These are phyloP conservation scores for Mortierella hygrophila DNA, from an alignment of 192 early-diverging fungal genomes.

Conservation along the genomic window DNA sequence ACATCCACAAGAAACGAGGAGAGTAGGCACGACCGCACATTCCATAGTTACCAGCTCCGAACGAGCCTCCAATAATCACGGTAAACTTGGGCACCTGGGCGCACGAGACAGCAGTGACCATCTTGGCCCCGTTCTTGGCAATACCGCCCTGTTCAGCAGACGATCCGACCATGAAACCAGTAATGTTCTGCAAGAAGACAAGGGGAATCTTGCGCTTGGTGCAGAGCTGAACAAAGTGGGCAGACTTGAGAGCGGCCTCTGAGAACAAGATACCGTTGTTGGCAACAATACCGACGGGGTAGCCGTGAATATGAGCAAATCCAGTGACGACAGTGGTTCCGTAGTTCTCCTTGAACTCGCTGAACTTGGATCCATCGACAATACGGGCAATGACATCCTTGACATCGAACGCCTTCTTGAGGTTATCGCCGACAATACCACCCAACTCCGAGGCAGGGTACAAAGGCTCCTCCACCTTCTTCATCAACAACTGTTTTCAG, in stretches of 20 bases:
- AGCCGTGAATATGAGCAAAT: slow-evolving; percentile 91
- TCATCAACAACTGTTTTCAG: slow-evolving; percentile 58
- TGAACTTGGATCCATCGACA: slow-evolving; percentile 91
- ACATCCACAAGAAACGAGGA: slow-evolving; percentile 97
- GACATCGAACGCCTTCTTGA: slow-evolving; percentile 89
- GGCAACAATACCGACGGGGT: slow-evolving; percentile 93
- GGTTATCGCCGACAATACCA: slow-evolving; percentile 95
- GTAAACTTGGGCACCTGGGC: slow-evolving; percentile 96
- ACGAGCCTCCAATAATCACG: slow-evolving; percentile 80
- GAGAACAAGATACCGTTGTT: slow-evolving; percentile 98
- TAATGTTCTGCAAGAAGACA: slow-evolving; percentile 97
- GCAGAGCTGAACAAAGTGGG: slow-evolving; percentile 96
- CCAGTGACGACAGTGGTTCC: slow-evolving; percentile 92
- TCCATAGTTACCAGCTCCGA: slow-evolving; percentile 95
- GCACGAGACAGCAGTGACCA: slow-evolving; percentile 95
- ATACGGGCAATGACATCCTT: slow-evolving; percentile 94
- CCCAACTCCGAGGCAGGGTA: slow-evolving; percentile 87
- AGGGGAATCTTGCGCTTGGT: slow-evolving; percentile 89
- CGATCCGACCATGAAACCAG: slow-evolving; percentile 96
- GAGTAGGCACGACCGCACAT: slow-evolving; percentile 97
- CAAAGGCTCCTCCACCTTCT: slow-evolving; percentile 79
- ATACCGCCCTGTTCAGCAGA: slow-evolving; percentile 96
- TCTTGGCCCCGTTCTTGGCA: slow-evolving; percentile 97
- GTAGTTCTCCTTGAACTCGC: slow-evolving; percentile 95
- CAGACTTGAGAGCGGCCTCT: slow-evolving; percentile 94